Conservation (phyloP, 805 yeast species). For the Lipomyces sp. region DNA sequence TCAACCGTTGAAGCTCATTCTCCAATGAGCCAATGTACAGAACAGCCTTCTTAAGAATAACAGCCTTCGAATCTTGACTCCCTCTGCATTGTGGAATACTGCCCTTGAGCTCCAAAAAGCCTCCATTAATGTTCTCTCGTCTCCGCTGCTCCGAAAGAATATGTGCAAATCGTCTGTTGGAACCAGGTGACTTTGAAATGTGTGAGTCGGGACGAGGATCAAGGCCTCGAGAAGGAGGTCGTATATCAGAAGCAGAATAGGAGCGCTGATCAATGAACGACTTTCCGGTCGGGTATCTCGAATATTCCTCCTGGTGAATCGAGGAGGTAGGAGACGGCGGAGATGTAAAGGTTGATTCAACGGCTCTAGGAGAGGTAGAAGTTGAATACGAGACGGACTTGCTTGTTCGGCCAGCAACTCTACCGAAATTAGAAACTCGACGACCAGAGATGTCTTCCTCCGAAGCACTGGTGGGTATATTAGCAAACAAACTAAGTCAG, state of each 20-base stretch:
- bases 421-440: too few relatives aligned
- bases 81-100: slow-evolving; percentile 44
- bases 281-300: background rate
- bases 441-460: background rate
- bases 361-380: too few relatives aligned
- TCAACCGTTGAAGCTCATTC: slow-evolving; percentile 31
- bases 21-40: slow-evolving; percentile 44
- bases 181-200: slow-evolving; percentile 7
- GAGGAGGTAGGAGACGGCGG: background rate
- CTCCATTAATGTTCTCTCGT: slow-evolving; percentile 47
- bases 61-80: slow-evolving; percentile 47
- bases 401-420: too few relatives aligned
- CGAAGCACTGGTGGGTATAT: background rate
- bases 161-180: slow-evolving; percentile 41
- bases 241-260: background rate
- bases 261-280: background rate
- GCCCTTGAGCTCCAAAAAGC: slow-evolving; percentile 42
- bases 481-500: background rate
- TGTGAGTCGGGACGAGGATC: background rate
- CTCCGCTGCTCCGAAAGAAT: slow-evolving; percentile 48
- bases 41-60: slow-evolving; percentile 44
- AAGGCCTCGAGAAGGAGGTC: background rate
- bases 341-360: background rate
- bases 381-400: too few relatives aligned
- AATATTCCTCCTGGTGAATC: background rate